A percentile compares a stretch with the other conserved stretches of the same genome.
Conservation (phyloP, 1,284 basidiomycete species). For the Cerioporus squamosus region DNA sequence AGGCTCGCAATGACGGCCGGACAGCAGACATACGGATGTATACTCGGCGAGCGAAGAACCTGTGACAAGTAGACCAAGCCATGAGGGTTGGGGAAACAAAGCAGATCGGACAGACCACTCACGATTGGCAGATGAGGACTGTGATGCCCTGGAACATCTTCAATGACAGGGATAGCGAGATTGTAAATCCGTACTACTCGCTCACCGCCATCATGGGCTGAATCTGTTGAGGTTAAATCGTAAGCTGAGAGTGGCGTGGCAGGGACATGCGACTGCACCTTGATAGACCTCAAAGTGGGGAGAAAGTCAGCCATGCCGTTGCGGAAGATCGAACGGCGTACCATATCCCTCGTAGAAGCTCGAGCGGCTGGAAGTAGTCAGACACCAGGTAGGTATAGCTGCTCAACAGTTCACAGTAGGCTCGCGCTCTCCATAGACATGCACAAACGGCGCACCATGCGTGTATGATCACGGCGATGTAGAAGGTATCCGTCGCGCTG, state of each 20-base stretch:
- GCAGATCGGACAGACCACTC: not conserved
- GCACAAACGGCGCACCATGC: not conserved
- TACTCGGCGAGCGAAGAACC: conserved; percentile 1
- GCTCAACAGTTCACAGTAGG: not conserved
- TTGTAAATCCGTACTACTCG: too few relatives aligned
- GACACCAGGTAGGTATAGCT: conserved; percentile 9
- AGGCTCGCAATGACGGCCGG: not conserved
- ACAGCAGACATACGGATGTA: not conserved
- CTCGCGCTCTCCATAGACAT: too few relatives aligned
- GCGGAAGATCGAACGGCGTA: too few relatives aligned
- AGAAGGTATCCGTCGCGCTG: conserved; percentile 4
- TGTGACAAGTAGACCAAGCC: not conserved
- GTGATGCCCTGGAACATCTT: not conserved
- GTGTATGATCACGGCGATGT: not conserved
- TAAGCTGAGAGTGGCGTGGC: not conserved
- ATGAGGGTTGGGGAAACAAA: not conserved
- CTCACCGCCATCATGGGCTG: not conserved
- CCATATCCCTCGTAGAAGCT: not conserved
- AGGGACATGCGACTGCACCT: not conserved
- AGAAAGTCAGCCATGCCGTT: too few relatives aligned
- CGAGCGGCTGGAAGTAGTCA: not conserved
- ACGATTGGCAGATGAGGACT: conserved; percentile 1
- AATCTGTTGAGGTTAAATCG: not conserved
- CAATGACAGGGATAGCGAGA: not conserved
- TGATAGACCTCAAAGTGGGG: not conserved